Evolutionary conservation across 306 rosid species (phyloP).

Genomic region (Ceratonia siliqua): DNA sequence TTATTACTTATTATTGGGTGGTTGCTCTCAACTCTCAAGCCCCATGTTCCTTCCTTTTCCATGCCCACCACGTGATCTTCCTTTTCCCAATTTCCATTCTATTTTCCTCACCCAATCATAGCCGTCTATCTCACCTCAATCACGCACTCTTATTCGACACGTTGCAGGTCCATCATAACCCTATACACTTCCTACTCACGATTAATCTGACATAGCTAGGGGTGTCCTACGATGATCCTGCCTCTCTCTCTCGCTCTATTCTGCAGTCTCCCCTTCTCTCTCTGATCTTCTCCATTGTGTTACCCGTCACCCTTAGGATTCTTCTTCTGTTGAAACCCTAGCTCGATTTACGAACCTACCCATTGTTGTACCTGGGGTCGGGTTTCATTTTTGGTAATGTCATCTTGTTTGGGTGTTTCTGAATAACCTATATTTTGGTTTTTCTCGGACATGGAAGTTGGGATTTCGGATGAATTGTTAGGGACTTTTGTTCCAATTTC

Average conservation of each 20-base stretch:
- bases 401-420: slow-evolving; percentile 15
- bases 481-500: slow-evolving; percentile 82
- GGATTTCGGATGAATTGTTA: slow-evolving; percentile 76
- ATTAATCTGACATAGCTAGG: neutral
- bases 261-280: neutral
- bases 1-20: too few species aligned
- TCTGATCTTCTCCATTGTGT: neutral
- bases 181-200: neutral
- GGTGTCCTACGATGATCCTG: neutral
- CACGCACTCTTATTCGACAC: neutral
- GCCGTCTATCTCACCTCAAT: neutral
- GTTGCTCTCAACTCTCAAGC: too few species aligned
- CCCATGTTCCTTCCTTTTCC: too few species aligned
- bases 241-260: neutral
- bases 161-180: neutral
- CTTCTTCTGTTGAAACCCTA: neutral
- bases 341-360: neutral
- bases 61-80: neutral
- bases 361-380: neutral
- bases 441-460: slow-evolving; percentile 56
- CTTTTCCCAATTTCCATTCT: too few species aligned
- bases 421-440: neutral
- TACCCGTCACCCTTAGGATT: neutral
- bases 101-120: neutral
- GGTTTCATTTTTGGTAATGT: neutral